phyloP scores from a whole-genome alignment of 2,329 filamentous ascomycete genomes.

The Tolypocladium cylindrosporum region DNA sequence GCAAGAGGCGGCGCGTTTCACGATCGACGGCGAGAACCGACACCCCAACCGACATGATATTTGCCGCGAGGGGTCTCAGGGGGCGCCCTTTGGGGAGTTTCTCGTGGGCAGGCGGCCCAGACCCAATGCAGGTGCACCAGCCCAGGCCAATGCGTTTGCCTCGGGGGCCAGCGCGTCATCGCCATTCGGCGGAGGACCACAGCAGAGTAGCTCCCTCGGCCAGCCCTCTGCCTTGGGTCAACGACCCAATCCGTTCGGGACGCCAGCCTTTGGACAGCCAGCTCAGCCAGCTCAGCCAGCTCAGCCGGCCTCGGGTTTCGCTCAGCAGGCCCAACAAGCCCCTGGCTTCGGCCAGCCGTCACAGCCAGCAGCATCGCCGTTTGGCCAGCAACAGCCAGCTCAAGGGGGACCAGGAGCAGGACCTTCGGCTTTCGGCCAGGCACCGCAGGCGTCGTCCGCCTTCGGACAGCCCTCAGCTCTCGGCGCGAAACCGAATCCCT shows the following conservation, averaged over 20 bases:
- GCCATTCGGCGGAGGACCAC: conserved; percentile 20
- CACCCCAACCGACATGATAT: conserved; percentile 69
- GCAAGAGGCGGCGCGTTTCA: conserved; percentile 61
- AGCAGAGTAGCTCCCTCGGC: conserved; percentile 26
- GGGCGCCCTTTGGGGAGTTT: conserved; percentile 35
- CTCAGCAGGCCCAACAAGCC: conserved; percentile 29
- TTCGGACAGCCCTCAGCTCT: conserved; percentile 31
- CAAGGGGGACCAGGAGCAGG: not conserved
- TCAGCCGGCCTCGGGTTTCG: conserved; percentile 23
- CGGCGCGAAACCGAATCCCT: conserved; percentile 22
- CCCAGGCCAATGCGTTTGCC: conserved; percentile 33
- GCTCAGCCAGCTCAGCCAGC: conserved; percentile 14
- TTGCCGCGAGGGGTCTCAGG: conserved; percentile 36
- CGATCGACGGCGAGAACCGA: conserved; percentile 54
- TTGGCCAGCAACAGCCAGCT: conserved; percentile 22
- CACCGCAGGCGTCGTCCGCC: conserved; percentile 18
- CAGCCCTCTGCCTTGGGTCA: conserved; percentile 22
- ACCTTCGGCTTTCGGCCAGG: conserved; percentile 24
- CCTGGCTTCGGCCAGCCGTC: conserved; percentile 1
- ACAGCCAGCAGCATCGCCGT: conserved; percentile 16
- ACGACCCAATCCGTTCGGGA: conserved; percentile 24
- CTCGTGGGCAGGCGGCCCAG: conserved; percentile 24
- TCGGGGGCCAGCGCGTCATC: conserved; percentile 9
- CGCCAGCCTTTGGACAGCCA: conserved; percentile 23
- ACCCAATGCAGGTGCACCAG: conserved; percentile 13